Evolutionary conservation across 176 grass and related monocot species (phyloP).

Genomic region (Thalia dealbata): DNA sequence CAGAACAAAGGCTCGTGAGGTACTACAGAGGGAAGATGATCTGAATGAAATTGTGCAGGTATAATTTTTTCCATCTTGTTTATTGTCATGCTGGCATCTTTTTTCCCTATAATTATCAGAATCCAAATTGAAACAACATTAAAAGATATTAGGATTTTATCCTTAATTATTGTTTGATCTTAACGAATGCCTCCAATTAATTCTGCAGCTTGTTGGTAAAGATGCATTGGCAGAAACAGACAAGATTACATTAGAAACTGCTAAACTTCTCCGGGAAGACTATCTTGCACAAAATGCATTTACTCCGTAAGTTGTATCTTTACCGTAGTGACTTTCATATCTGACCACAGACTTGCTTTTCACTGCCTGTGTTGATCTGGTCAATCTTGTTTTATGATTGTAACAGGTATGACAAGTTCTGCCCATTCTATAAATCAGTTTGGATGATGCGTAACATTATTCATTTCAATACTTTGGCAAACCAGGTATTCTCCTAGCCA

Average conservation of each 20-base stretch:
- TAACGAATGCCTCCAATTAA: background rate
- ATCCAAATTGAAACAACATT: background rate
- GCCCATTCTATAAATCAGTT: conserved; percentile 92
- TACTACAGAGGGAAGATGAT: conserved; percentile 83
- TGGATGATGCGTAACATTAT: conserved; percentile 98
- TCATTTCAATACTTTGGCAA: conserved; percentile 77
- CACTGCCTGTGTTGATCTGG: conserved; percentile 4
- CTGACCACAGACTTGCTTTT: background rate
- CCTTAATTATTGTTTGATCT: background rate
- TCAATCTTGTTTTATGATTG: background rate
- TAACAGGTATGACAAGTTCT: conserved; percentile 82
- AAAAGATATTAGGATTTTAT: background rate
- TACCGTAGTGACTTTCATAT: conserved; percentile 12
- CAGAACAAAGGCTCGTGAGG: conserved; percentile 89
- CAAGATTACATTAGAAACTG: conserved; percentile 75
- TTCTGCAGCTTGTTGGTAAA: conserved; percentile 79
- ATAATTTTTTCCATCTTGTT: conserved; percentile 18
- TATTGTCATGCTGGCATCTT: background rate
- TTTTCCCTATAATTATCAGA: background rate
- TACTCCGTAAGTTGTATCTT: conserved; percentile 47
- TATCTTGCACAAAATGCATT: conserved; percentile 87
- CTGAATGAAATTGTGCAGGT: conserved; percentile 97
- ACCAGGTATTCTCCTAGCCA: conserved; percentile 39
- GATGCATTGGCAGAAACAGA: conserved; percentile 79
- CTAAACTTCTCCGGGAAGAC: conserved; percentile 81